Percentiles rank a stretch among this genome's conserved stretches.
Conservation (phyloP, 345 rosid species). For the Erucastrum elatum region DNA sequence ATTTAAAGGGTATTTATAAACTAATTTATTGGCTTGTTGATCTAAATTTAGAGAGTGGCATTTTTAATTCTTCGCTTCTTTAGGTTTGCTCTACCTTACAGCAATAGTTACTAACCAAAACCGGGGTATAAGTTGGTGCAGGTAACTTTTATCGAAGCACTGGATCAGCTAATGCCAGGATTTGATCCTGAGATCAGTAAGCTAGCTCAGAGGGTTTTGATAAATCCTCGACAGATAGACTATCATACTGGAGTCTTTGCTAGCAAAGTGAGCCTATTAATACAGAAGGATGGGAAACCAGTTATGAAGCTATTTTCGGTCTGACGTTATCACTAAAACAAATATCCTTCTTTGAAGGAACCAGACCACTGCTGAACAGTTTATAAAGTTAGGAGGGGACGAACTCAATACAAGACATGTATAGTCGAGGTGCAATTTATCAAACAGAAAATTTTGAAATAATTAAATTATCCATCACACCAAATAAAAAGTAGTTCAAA, state of each 20-base stretch:
- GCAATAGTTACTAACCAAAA: conserved; percentile 13
- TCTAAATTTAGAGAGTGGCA: not conserved
- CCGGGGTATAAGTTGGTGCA: conserved; percentile 37
- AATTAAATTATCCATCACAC: too few species aligned
- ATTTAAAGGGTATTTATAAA: not conserved
- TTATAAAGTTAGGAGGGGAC: too few species aligned
- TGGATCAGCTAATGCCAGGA: conserved; percentile 99
- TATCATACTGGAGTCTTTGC: conserved; percentile 96
- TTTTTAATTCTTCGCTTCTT: not conserved
- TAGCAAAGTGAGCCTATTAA: conserved; percentile 61
- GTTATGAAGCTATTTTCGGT: too few species aligned
- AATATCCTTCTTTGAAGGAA: too few species aligned
- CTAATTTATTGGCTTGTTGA: conserved; percentile 1
- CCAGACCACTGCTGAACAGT: too few species aligned
- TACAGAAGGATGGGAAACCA: conserved; percentile 89
- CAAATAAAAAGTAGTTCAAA: too few species aligned
- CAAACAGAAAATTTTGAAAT: too few species aligned
- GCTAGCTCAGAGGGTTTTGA: conserved; percentile 91
- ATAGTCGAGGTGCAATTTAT: too few species aligned
- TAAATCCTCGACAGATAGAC: conserved; percentile 93
- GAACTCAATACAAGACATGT: too few species aligned
- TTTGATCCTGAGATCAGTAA: conserved; percentile 99
- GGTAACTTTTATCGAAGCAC: conserved; percentile 96
- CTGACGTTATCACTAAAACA: too few species aligned
- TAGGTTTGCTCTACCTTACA: not conserved